Conservation (phyloP, 2,329 filamentous ascomycete species). For the Aspergillus cejpii region DNA sequence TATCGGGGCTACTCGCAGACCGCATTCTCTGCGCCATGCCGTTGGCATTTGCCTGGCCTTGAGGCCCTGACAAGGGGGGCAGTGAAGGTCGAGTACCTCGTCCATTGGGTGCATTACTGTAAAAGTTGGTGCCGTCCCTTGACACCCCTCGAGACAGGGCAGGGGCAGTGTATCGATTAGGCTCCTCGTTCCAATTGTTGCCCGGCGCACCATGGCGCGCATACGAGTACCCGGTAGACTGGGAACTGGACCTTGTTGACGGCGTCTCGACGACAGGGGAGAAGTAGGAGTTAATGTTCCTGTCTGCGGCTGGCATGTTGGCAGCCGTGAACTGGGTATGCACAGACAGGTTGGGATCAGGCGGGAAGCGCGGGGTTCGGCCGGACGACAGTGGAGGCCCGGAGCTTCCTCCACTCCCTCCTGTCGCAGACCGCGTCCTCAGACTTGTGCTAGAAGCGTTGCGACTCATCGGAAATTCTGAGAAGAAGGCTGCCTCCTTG, state of each 20-base stretch:
- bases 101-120: constrained; percentile 56
- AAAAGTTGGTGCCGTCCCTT: constrained; percentile 61
- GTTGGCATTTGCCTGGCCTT: constrained; percentile 49
- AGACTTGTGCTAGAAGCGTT: constrained; percentile 70
- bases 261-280: constrained; percentile 70
- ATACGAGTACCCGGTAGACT: constrained; percentile 67
- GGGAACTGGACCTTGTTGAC: constrained; percentile 50
- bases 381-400: constrained; percentile 36
- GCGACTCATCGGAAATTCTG: constrained; percentile 52
- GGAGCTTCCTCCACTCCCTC: constrained; percentile 45
- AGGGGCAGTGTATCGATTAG: constrained; percentile 80
- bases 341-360: constrained; percentile 59
- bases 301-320: constrained; percentile 54
- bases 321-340: constrained; percentile 53
- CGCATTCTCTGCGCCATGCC: constrained; percentile 62
- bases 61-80: constrained; percentile 57
- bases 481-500: constrained; percentile 35
- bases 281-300: constrained; percentile 79
- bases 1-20: constrained; percentile 93
- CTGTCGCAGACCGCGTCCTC: constrained; percentile 68
- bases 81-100: constrained; percentile 61
- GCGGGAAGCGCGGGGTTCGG: constrained; percentile 65
- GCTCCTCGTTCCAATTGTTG: constrained; percentile 63
- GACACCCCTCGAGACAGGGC: constrained; percentile 77
- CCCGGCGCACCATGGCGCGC: constrained; percentile 65